Conservation (phyloP, 108 stramenopile genomes). For the Nitzschia sp. region DNA sequence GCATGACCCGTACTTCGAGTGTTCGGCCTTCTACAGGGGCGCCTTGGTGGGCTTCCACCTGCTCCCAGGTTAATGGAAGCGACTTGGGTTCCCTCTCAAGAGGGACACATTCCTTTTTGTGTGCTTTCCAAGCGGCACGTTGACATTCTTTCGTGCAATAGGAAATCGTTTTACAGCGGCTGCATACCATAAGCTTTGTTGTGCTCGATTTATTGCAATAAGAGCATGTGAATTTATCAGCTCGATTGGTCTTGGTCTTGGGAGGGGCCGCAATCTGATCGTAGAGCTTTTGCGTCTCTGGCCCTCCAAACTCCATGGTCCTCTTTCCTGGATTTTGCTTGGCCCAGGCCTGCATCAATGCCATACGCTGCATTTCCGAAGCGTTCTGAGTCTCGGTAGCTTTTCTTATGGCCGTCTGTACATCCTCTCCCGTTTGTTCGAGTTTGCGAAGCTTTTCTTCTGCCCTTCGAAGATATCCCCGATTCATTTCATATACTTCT, state of each 20-base stretch:
- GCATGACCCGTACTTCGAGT: slow-evolving; percentile 37
- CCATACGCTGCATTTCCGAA: background rate
- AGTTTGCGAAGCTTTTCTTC: slow-evolving; percentile 5
- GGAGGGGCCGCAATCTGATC: slow-evolving; percentile 22
- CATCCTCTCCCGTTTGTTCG: background rate
- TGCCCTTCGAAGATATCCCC: background rate
- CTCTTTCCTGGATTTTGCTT: slow-evolving; percentile 26
- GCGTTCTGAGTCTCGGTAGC: background rate
- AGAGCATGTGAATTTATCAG: slow-evolving; percentile 26
- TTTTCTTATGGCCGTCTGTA: background rate
- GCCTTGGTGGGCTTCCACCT: slow-evolving; percentile 36
- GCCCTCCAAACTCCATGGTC: slow-evolving; percentile 25
- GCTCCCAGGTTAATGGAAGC: slow-evolving; percentile 28
- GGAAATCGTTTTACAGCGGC: slow-evolving; percentile 32
- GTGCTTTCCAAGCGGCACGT: slow-evolving; percentile 34
- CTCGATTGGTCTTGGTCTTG: background rate
- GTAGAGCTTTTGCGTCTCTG: slow-evolving; percentile 31
- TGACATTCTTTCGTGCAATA: slow-evolving; percentile 44
- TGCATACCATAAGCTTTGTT: slow-evolving; percentile 24
- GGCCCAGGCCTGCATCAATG: slow-evolving; percentile 22
- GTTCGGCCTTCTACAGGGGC: slow-evolving; percentile 22
- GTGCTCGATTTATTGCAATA: slow-evolving; percentile 34
- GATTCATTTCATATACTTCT: slow-evolving; percentile 4
- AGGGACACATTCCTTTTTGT: slow-evolving; percentile 32
- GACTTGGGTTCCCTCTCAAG: slow-evolving; percentile 13